Evolutionary conservation across 306 rosid genomes (phyloP).

Genomic region (Ceratonia siliqua): DNA sequence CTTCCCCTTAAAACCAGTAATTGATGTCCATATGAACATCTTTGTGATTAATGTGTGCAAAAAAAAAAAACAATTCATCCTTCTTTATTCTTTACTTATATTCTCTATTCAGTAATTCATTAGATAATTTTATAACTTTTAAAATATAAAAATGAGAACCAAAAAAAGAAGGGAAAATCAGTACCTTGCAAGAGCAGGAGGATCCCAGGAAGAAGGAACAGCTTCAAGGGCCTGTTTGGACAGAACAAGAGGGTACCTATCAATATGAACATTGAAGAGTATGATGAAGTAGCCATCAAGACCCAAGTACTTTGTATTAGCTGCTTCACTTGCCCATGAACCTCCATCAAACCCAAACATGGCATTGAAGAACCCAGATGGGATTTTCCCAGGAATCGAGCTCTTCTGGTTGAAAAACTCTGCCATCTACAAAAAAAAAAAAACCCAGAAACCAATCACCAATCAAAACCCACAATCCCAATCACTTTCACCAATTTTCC

Average conservation of each 20-base stretch:
- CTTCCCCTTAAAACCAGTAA: background rate
- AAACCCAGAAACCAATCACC: background rate
- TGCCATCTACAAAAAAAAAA: slow-evolving; percentile 62
- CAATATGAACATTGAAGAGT: slow-evolving; percentile 62
- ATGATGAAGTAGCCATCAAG: slow-evolving; percentile 62
- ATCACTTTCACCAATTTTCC: background rate
- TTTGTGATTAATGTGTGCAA: background rate
- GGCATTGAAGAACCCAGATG: slow-evolving; percentile 71
- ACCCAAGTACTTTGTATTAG: slow-evolving; percentile 60
- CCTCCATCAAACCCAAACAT: slow-evolving; percentile 70
- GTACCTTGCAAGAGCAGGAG: slow-evolving; percentile 85
- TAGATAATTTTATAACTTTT: too few relatives aligned
- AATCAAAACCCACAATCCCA: background rate
- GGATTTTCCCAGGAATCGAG: slow-evolving; percentile 70
- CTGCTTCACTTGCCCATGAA: slow-evolving; percentile 75
- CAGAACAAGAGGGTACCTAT: slow-evolving; percentile 70
- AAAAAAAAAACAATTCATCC: slow-evolving; percentile 2
- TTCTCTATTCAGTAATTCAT: background rate
- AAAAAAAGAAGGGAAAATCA: background rate
- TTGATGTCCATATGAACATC: background rate
- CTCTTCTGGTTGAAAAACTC: slow-evolving; percentile 63
- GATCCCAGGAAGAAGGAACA: slow-evolving; percentile 90
- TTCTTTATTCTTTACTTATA: background rate
- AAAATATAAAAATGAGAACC: too few relatives aligned
- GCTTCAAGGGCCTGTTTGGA: slow-evolving; percentile 53